phyloP scores from a whole-genome alignment of 1,284 basidiomycete species.

The Coniferiporia weirii region DNA sequence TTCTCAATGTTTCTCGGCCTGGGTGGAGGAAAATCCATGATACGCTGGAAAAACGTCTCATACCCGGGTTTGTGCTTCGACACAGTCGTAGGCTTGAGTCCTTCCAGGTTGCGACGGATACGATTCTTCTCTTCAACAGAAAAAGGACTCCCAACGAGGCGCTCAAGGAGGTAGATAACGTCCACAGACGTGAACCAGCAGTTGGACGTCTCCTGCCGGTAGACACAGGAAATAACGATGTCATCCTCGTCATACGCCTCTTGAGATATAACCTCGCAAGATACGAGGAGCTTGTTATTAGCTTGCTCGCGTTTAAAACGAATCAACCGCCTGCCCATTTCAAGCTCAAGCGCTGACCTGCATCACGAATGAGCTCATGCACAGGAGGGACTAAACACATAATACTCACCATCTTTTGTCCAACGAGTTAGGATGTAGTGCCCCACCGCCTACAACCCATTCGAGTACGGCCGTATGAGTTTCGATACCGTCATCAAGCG shows the following conservation, averaged over 20 bases:
- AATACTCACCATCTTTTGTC: conserved; percentile 15
- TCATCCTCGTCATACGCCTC: conserved; percentile 52
- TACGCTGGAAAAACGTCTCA: conserved; percentile 82
- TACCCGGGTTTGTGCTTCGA: conserved; percentile 80
- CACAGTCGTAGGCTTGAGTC: conserved; percentile 85
- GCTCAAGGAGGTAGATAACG: conserved; percentile 88
- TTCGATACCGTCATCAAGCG: neutral
- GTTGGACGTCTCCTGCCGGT: conserved; percentile 69
- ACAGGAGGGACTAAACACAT: conserved; percentile 20
- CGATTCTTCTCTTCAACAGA: conserved; percentile 96
- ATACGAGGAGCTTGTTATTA: conserved; percentile 55
- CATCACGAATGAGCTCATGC: conserved; percentile 44
- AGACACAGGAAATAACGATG: conserved; percentile 85
- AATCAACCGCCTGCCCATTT: conserved; percentile 64
- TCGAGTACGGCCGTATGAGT: conserved; percentile 10
- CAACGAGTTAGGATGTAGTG: conserved; percentile 12
- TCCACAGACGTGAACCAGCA: conserved; percentile 94
- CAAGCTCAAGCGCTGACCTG: conserved; percentile 52
- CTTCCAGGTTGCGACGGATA: conserved; percentile 90
- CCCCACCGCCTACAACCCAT: conserved; percentile 19
- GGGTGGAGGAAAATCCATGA: conserved; percentile 93
- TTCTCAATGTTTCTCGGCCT: conserved; percentile 97
- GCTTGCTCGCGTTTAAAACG: conserved; percentile 61
- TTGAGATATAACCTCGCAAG: conserved; percentile 56
- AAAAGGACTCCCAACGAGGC: conserved; percentile 78